A percentile compares a stretch with the other conserved stretches of the same genome.
These are phyloP conservation scores for Mesostigma viride DNA, from an alignment of 139 green algal species.

Conservation along the genomic window DNA sequence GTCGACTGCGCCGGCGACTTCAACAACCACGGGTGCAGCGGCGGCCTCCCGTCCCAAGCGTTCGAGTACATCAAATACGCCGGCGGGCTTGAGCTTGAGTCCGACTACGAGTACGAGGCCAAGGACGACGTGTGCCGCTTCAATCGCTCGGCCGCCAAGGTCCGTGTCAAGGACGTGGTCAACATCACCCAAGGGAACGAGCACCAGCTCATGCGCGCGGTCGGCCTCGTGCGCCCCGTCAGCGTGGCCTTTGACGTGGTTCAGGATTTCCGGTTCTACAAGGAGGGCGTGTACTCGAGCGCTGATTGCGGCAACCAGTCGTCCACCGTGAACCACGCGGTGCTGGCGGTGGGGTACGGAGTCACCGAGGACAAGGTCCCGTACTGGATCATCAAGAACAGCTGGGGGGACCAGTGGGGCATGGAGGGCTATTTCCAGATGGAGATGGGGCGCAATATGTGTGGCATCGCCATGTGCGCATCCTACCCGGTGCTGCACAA, in stretches of 20 bases:
- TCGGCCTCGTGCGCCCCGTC: conserved; percentile 25
- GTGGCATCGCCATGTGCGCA: conserved; percentile 9
- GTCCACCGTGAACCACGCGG: conserved; percentile 33
- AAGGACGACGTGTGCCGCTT: conserved; percentile 30
- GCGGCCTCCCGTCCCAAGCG: conserved; percentile 22
- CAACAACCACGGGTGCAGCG: conserved; percentile 22
- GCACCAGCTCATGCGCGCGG: conserved; percentile 13
- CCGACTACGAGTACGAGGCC: conserved; percentile 28
- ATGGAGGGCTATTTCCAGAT: conserved; percentile 35
- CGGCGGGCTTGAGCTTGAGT: conserved; percentile 32
- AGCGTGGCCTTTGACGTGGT: conserved; percentile 35
- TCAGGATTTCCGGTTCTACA: conserved; percentile 35
- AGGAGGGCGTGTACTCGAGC: conserved; percentile 29
- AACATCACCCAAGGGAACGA: conserved; percentile 37
- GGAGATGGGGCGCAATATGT: conserved; percentile 26
- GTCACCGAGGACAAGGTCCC: not conserved
- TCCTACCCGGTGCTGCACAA: conserved; percentile 13
- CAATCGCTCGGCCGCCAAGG: conserved; percentile 14
- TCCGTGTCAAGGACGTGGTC: conserved; percentile 25
- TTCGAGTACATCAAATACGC: conserved; percentile 39
- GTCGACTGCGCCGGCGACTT: conserved; percentile 61
- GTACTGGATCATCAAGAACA: conserved; percentile 41
- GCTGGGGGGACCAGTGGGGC: conserved; percentile 27
- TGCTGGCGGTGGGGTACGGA: conserved; percentile 35
- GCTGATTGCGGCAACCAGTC: conserved; percentile 6